Conservation (phyloP, 2,329 filamentous ascomycete genomes). For the Diaporthe citriasiana region DNA sequence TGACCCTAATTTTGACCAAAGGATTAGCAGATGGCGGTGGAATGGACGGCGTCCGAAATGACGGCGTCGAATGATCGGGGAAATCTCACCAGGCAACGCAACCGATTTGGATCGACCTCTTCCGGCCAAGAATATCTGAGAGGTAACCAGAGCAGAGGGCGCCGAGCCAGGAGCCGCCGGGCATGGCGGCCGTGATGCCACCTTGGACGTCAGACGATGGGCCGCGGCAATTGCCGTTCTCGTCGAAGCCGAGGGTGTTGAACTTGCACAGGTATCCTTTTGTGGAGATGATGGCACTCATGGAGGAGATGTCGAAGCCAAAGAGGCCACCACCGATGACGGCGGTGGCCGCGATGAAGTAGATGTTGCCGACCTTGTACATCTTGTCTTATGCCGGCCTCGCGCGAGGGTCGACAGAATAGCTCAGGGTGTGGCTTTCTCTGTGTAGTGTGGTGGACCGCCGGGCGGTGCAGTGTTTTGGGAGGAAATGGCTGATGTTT, state of each 20-base stretch:
- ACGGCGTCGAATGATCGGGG: neutral
- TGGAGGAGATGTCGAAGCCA: constrained; percentile 51
- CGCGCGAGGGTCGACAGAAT: neutral
- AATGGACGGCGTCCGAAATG: neutral
- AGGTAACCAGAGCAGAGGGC: constrained; percentile 71
- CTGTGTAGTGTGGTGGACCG: neutral
- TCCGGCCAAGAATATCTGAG: constrained; percentile 66
- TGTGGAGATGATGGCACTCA: constrained; percentile 60
- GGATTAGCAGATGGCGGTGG: neutral
- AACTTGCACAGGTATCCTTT: constrained; percentile 59
- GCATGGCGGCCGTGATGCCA: constrained; percentile 79
- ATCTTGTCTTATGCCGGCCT: constrained; percentile 11
- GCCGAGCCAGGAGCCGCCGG: constrained; percentile 77
- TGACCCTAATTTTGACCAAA: constrained; percentile 53
- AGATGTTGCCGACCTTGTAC: constrained; percentile 55
- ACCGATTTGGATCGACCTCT: constrained; percentile 65
- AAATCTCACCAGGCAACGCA: constrained; percentile 63
- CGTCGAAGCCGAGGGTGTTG: constrained; percentile 55
- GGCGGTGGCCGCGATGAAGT: constrained; percentile 59
- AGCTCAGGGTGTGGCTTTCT: neutral
- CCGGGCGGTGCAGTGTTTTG: neutral
- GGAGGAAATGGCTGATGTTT: neutral
- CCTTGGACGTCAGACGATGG: constrained; percentile 66
- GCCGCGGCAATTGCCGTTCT: constrained; percentile 61
- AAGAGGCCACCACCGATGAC: constrained; percentile 53